Conservation (phyloP, 164 flowering plant species). For the Magnolia changhungtana region DNA sequence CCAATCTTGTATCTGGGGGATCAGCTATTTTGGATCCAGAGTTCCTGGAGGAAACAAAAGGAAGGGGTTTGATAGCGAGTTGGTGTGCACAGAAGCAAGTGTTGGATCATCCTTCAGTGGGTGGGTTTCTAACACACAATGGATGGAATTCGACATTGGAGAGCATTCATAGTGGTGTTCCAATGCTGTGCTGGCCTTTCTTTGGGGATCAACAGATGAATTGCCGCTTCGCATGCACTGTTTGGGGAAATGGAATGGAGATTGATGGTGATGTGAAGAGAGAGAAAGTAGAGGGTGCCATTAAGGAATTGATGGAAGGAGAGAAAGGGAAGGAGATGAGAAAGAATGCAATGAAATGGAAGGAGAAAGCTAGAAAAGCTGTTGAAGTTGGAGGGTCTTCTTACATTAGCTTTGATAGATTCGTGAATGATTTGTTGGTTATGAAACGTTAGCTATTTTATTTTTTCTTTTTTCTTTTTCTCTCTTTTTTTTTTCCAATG, state of each 20-base stretch:
- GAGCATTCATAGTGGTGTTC: background rate
- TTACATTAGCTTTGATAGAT: conserved; percentile 12
- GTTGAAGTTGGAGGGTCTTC: conserved; percentile 16
- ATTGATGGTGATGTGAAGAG: conserved; percentile 27
- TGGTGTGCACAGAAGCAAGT: conserved; percentile 7
- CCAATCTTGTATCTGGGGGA: background rate
- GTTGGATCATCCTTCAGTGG: conserved; percentile 1
- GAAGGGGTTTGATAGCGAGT: background rate
- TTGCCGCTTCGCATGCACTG: background rate
- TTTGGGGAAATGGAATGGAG: conserved; percentile 22
- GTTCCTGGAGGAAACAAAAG: background rate
- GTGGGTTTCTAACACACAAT: background rate
- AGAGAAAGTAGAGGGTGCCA: conserved; percentile 25
- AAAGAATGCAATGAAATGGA: conserved; percentile 1
- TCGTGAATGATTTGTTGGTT: conserved; percentile 21
- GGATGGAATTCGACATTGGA: conserved; percentile 2
- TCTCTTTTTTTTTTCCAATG: too few relatives aligned
- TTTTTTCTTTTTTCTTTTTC: too few relatives aligned
- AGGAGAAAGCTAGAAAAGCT: conserved; percentile 3
- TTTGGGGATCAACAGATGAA: conserved; percentile 16
- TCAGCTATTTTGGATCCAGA: background rate
- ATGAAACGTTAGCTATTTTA: background rate
- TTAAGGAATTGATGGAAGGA: conserved; percentile 35
- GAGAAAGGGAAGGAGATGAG: conserved; percentile 20
- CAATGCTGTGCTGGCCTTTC: conserved; percentile 14